A percentile compares a stretch with the other conserved stretches of the same genome.
phyloP scores from a whole-genome alignment of 2,329 filamentous ascomycete species.

The Xylariales sp. region DNA sequence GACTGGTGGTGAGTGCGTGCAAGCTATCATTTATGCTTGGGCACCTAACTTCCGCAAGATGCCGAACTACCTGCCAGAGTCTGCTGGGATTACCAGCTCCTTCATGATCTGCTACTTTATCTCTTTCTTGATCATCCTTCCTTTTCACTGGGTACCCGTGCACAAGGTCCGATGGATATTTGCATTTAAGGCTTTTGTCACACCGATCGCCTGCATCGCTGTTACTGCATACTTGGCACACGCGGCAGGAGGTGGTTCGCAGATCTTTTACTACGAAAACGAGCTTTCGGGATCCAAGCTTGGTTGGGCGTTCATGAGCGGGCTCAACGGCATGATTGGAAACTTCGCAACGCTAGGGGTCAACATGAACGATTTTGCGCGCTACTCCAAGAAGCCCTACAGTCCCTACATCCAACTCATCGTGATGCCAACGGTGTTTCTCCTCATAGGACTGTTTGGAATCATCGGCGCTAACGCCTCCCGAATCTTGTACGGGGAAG shows the following conservation, averaged over 20 bases:
- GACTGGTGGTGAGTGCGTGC: slow-evolving; percentile 21
- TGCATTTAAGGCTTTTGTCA: slow-evolving; percentile 10
- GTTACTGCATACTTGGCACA: slow-evolving; percentile 10
- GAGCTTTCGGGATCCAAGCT: slow-evolving; percentile 15
- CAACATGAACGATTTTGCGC: slow-evolving; percentile 14
- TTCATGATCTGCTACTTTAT: slow-evolving; percentile 11
- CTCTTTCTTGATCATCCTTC: slow-evolving; percentile 8
- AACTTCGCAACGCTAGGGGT: slow-evolving; percentile 14
- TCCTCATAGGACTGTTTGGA: slow-evolving; percentile 19
- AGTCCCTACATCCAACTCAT: slow-evolving; percentile 18
- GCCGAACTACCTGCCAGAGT: slow-evolving; percentile 8
- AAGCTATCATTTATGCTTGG: slow-evolving; percentile 19
- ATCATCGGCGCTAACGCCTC: slow-evolving; percentile 18
- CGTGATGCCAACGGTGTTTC: slow-evolving; percentile 16
- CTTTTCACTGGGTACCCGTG: slow-evolving; percentile 10
- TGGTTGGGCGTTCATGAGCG: slow-evolving; percentile 23
- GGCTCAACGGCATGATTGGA: slow-evolving; percentile 19
- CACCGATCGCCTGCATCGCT: slow-evolving; percentile 9
- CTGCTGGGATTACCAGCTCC: slow-evolving; percentile 7
- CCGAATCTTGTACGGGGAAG: slow-evolving; percentile 8
- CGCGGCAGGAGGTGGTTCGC: slow-evolving; percentile 16
- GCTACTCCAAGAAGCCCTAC: slow-evolving; percentile 9
- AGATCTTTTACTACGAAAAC: slow-evolving; percentile 15
- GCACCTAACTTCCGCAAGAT: slow-evolving; percentile 8
- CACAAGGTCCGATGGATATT: slow-evolving; percentile 12